Percentiles rank a stretch among this genome's conserved stretches.
Evolutionary conservation across 768 basidiomycete species (phyloP).

Genomic region (Lactarius trivialis): DNA sequence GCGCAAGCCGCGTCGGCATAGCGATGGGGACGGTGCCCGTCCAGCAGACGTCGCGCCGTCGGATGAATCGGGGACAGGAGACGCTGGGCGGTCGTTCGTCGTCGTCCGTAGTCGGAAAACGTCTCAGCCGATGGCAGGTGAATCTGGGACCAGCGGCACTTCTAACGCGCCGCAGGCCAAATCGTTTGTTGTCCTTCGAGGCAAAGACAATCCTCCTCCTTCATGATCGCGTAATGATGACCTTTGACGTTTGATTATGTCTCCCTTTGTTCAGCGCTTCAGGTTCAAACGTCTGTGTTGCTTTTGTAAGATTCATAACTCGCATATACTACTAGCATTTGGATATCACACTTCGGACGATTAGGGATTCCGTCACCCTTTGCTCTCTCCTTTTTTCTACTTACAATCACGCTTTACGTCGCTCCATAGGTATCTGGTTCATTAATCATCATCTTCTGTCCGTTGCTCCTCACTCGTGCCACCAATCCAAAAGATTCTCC

Average conservation of each 20-base stretch:
- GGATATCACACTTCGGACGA: conserved; percentile 7
- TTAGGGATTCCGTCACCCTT: background rate
- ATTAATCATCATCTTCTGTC: conserved; percentile 30
- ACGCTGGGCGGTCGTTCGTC: conserved; percentile 29
- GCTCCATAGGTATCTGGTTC: conserved; percentile 13
- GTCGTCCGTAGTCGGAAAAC: conserved; percentile 27
- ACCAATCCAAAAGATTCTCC: conserved; percentile 79
- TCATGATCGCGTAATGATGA: background rate
- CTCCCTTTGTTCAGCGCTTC: background rate
- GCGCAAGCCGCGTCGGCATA: conserved; percentile 22
- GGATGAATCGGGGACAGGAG: conserved; percentile 3
- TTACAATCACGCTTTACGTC: background rate
- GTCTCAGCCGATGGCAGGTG: conserved; percentile 9
- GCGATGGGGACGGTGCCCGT: conserved; percentile 15
- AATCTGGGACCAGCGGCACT: background rate
- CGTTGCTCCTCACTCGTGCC: conserved; percentile 37
- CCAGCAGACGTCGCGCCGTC: background rate
- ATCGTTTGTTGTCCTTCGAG: conserved; percentile 65
- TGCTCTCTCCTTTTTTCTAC: background rate
- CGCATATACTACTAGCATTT: conserved; percentile 1
- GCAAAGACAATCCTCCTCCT: conserved; percentile 30
- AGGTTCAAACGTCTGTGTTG: background rate
- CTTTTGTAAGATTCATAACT: conserved; percentile 3
- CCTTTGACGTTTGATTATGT: background rate
- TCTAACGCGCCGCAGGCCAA: background rate